Evolutionary conservation across 225 moss, liverwort and hornwort genomes (phyloP), one percentile per base, ranked within the genome.

Genomic region (Anthoceros angustus): DNA sequence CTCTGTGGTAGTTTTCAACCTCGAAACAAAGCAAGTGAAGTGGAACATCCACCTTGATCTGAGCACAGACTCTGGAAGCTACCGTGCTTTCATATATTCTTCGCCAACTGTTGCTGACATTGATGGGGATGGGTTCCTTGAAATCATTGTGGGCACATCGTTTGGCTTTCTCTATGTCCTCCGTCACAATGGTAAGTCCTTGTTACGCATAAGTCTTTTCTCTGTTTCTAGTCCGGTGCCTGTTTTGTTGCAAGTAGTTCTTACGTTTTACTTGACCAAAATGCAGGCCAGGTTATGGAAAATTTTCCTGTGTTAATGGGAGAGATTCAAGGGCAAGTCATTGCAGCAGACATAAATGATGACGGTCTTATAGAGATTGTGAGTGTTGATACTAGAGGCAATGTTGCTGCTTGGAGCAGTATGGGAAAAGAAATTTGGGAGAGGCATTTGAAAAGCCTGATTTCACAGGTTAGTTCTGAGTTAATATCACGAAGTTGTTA

Each of bases 321-420:
- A 60, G 98, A 98, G 77, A 89, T 98, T 14, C 98, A 98, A 73
- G 89, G 82, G 65, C 98, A 98, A 79, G 92, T 92, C 62, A 80
- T 92, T 25, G 98, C 89, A 64, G 87, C 87, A 68, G 98, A 98
- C 77, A 81, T 98, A 21, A 83, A 98, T 65, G 98, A 98, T 70
- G 98, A 98, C 73, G 98, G 98, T 42, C 80, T 70, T 67, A 42
- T 98, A 74, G 98, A 98, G 74, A 79, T 98, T 14, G 69, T 98
- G 43, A 81, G 88, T 69, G 82, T 84, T 42, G 98, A 98, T 77
- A 79, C 92, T 49, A 76, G 78, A 61, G 98, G 98, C 65, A 98
- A 87, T 66, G 92, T 98, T 66, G 98, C 84, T 62, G 98, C 83
- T 45, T 98, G 89, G 87, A 86, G 77, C 70, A 81, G 78, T 49